Evolutionary conservation across 495 filamentous ascomycete species (phyloP).

Genomic region (Neurospora terricola): DNA sequence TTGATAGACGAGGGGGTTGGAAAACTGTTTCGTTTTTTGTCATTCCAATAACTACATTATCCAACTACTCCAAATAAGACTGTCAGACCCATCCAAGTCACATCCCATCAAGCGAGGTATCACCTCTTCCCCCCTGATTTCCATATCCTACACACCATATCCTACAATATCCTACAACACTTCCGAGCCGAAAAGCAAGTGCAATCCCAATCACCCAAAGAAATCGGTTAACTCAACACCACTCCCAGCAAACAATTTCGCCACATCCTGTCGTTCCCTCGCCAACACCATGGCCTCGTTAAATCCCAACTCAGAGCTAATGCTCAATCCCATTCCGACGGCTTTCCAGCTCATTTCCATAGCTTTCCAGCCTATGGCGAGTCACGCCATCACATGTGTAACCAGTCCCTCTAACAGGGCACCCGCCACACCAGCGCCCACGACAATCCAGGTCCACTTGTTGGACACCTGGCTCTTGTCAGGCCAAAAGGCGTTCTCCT

Average conservation of each 20-base stretch:
- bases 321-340: not conserved
- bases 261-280: not conserved
- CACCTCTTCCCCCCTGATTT: not conserved
- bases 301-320: not conserved
- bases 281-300: not conserved
- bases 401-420: constrained; percentile 17
- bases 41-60: not conserved
- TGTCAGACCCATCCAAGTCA: not conserved
- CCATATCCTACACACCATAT: not conserved
- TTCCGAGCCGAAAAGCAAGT: not conserved
- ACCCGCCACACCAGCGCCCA: constrained; percentile 32
- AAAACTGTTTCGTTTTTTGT: not conserved
- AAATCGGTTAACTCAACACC: not conserved
- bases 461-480: constrained; percentile 34
- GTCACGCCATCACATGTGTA: not conserved
- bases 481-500: constrained; percentile 52
- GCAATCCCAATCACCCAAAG: not conserved
- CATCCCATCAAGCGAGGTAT: not conserved
- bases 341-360: not conserved
- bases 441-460: constrained; percentile 44
- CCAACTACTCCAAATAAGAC: not conserved
- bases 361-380: not conserved
- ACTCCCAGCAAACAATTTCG: not conserved
- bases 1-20: not conserved
- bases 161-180: not conserved